Conservation (phyloP, 805 yeast genomes). For the Starmerella davenportii region DNA sequence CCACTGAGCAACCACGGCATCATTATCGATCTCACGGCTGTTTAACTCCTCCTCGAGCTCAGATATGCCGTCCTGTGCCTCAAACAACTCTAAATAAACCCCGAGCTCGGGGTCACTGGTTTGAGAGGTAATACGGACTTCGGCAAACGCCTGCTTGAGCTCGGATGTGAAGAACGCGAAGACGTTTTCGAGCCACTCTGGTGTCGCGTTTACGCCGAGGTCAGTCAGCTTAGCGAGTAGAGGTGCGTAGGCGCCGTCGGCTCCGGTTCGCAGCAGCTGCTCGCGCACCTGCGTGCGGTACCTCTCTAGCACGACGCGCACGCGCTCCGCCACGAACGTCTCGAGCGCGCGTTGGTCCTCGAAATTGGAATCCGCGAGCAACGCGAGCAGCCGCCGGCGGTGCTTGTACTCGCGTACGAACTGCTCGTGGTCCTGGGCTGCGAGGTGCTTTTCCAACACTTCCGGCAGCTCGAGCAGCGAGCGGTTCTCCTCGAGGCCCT, state of each 20-base stretch:
- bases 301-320: conserved; percentile 33
- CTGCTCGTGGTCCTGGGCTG: conserved; percentile 37
- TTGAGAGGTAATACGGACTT: neutral
- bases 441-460: conserved; percentile 27
- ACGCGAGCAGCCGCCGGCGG: conserved; percentile 26
- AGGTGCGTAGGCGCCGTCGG: conserved; percentile 22
- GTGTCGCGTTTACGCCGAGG: conserved; percentile 48
- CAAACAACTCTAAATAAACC: neutral
- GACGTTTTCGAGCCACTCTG: conserved; percentile 41
- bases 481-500: conserved; percentile 35
- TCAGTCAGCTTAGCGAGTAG: conserved; percentile 39
- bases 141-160: conserved; percentile 6
- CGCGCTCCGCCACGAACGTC: conserved; percentile 38
- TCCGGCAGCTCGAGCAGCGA: conserved; percentile 42
- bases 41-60: conserved; percentile 5
- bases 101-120: neutral
- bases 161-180: conserved; percentile 25
- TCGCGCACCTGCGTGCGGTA: conserved; percentile 42
- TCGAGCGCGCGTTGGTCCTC: conserved; percentile 23
- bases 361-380: conserved; percentile 13
- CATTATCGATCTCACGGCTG: conserved; percentile 5
- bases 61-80: neutral
- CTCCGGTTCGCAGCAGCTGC: conserved; percentile 23
- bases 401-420: conserved; percentile 39
- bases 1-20: conserved; percentile 14